Evolutionary conservation across 306 rosid species (phyloP).

Genomic region (Quercus parvula): DNA sequence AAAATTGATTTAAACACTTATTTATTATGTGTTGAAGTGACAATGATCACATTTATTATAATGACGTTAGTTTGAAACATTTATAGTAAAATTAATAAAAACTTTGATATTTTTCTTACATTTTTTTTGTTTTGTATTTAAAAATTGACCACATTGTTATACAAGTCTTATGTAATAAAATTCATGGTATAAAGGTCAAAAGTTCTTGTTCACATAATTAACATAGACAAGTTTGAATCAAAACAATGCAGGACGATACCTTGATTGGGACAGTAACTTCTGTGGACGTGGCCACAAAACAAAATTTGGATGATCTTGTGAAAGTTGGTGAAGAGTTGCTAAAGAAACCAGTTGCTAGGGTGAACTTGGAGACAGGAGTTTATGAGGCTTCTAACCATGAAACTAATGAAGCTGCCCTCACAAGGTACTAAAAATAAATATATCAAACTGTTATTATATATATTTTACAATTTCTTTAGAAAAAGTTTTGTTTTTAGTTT

Average conservation of each 20-base stretch:
- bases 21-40: too few species aligned
- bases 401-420: conserved; percentile 51
- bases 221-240: background rate
- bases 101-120: too few species aligned
- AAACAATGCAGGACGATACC: conserved; percentile 49
- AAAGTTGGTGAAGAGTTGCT: conserved; percentile 34
- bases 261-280: conserved; percentile 21
- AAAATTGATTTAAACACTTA: too few species aligned
- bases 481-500: background rate
- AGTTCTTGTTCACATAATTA: background rate
- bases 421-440: conserved; percentile 24
- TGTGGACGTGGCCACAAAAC: conserved; percentile 31
- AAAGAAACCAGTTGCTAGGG: conserved; percentile 33
- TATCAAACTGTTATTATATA: background rate
- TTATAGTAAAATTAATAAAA: too few species aligned
- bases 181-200: background rate
- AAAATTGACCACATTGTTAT: too few species aligned
- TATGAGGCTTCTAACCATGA: conserved; percentile 20
- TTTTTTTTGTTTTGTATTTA: too few species aligned
- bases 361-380: conserved; percentile 34
- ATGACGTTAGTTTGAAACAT: too few species aligned
- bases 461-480: background rate
- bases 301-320: conserved; percentile 45
- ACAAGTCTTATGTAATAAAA: background rate
- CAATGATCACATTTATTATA: too few species aligned